Base-by-base conservation (phyloP, 108 stramenopile genomes). In the Seminavis robusta region DNA sequence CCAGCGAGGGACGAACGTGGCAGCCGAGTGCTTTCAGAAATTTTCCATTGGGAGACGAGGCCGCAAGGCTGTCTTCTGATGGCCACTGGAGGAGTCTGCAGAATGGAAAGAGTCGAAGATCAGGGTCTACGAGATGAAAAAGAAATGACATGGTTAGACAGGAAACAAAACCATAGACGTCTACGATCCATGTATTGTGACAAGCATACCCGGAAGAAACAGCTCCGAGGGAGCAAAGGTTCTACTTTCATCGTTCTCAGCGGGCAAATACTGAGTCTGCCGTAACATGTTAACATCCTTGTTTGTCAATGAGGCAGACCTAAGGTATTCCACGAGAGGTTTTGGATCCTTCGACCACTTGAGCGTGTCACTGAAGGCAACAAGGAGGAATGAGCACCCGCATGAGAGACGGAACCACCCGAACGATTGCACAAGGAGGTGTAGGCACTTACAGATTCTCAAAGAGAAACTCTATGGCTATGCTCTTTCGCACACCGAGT, bases 381-480 rank as follows among this genome's bases (percentile, higher is more conserved):
- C n/a, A n/a, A n/a, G n/a, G n/a, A n/a, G n/a, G n/a, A n/a, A n/a
- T n/a, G n/a, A n/a, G n/a, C n/a, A n/a, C n/a, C n/a, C n/a, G n/a
- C n/a, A n/a, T n/a, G n/a, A n/a, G n/a, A n/a, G n/a, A n/a, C n/a
- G n/a, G n/a, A n/a, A n/a, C n/a, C n/a, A n/a, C n/a, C n/a, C n/a
- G n/a, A n/a, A n/a, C n/a, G n/a, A n/a, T n/a, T n/a, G n/a, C n/a
- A n/a, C n/a, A n/a, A n/a, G n/a, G n/a, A n/a, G n/a, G n/a, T n/a
- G n/a, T n/a, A n/a, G n/a, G n/a, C n/a, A n/a, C n/a, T n/a, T n/a
- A n/a, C 32, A 90, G 61, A 44, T 86, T 72, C 13, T 55, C 40
- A 59, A 90, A 86, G 1, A 90, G 57, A 40, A 90, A 86, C 10
- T 90, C 88, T 28, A 90, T 79, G 8, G 79, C 67, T 31, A 90